Base-by-base conservation (phyloP, 441 rosid genomes). In the Erodium trifolium region DNA sequence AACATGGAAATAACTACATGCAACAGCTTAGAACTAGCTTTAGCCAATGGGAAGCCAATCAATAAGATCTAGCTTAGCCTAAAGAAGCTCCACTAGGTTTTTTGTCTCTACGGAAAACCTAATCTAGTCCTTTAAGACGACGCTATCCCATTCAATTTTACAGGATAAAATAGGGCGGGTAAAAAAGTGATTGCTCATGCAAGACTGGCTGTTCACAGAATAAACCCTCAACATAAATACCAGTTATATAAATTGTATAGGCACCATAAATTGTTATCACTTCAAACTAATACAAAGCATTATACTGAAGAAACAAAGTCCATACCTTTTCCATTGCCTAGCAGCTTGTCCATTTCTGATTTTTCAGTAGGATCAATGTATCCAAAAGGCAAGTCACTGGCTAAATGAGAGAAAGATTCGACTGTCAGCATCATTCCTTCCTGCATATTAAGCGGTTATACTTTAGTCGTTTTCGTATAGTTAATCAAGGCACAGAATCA, bases 261-360 rank as follows among this genome's bases (percentile, higher is more conserved):
- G 53, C 53, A n/a, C 53, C 14, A 47, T 11, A 11, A 47, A 10
- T 47, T 13, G 53, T 47, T 47, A 47, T 47, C 13, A 47, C 53
- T 47, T 47, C 14, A 13, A 11, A 10, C 53, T 47, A 47, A 12
- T 64, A 39, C 57, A 29, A 53, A 66, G 66, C 19, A 47, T 17
- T 13, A 59, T 14, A 5, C 13, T 74, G 71, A 63, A 65, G 43
- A 64, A 68, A 78, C 68, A 68, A 45, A 74, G 63, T 63, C 62
- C 84, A 67, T 76, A 93, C 99, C 93, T 91, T 84, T 87, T 72
- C 99, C 96, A 41, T 88, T 60, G 8, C 97, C 99, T 17, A 91
- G 86, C 74, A 93, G 77, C 85, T 82, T 84, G 60, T 93, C 86
- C 69, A 77, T 92, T 73, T 84, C 91, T 67, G 97, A 91, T 62